These are phyloP conservation scores for Ustilago sp. DNA, from an alignment of 1,284 basidiomycete genomes.

Conservation along the genomic window DNA sequence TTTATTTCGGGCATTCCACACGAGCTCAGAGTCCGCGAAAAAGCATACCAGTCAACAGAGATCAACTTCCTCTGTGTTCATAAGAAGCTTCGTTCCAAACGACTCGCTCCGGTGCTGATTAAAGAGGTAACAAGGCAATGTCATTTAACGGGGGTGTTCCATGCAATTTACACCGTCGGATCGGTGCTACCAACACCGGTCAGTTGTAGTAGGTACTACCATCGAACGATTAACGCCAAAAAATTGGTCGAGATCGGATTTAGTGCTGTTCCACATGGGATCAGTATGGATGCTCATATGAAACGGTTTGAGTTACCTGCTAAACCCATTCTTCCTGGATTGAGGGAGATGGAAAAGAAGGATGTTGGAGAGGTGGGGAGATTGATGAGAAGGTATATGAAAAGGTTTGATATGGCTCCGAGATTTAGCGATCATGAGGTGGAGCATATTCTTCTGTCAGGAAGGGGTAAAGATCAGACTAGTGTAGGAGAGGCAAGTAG, in stretches of 20 bases:
- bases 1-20: conserved; percentile 95
- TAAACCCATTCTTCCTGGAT: conserved; percentile 66
- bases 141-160: conserved; percentile 89
- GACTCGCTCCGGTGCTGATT: conserved; percentile 94
- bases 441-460: conserved; percentile 87
- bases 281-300: conserved; percentile 57
- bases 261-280: conserved; percentile 73
- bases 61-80: conserved; percentile 99
- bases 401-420: conserved; percentile 86
- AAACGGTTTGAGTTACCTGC: conserved; percentile 56
- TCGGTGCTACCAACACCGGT: conserved; percentile 65
- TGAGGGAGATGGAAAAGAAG: conserved; percentile 86
- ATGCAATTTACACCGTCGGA: conserved; percentile 91
- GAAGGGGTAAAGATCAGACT: conserved; percentile 76
- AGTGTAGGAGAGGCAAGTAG: not conserved
- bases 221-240: conserved; percentile 89
- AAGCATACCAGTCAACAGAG: conserved; percentile 73
- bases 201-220: conserved; percentile 79
- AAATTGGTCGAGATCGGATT: conserved; percentile 94
- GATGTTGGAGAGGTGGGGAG: conserved; percentile 82
- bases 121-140: conserved; percentile 97
- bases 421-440: conserved; percentile 84
- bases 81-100: conserved; percentile 96
- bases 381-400: conserved; percentile 84
- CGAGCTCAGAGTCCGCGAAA: conserved; percentile 63